Evolutionary conservation across 2,329 filamentous ascomycete species (phyloP).

Genomic region (Xenoacremonium recifei): DNA sequence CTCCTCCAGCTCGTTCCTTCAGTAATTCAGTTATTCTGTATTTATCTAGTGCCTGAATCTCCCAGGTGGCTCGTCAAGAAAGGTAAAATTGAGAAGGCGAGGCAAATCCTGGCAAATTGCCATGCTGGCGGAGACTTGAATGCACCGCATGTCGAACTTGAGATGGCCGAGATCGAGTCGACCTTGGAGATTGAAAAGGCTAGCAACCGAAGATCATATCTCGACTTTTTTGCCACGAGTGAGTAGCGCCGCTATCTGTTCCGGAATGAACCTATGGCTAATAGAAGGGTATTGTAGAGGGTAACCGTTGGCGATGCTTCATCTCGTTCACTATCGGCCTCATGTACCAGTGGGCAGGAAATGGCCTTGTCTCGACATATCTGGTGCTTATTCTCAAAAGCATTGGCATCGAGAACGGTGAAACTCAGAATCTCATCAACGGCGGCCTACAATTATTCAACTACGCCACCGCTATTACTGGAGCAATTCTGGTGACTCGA

Average conservation of each 20-base stretch:
- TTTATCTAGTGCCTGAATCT: not conserved
- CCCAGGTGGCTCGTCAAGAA: not conserved
- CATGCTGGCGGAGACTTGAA: slow-evolving; percentile 2
- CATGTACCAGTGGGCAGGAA: not conserved
- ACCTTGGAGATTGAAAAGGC: not conserved
- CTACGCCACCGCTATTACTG: slow-evolving; percentile 32
- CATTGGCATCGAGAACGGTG: slow-evolving; percentile 34
- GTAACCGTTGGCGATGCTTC: not conserved
- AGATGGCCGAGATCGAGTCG: slow-evolving; percentile 1
- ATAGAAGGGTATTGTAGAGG: not conserved
- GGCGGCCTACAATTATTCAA: slow-evolving; percentile 30
- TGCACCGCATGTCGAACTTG: not conserved
- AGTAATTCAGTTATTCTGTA: not conserved
- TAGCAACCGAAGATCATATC: no score
- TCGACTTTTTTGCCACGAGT: no score
- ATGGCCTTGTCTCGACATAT: slow-evolving; percentile 27
- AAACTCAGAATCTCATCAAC: slow-evolving; percentile 29
- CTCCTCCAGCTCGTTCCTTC: not conserved
- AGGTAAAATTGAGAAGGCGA: not conserved
- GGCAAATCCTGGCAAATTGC: not conserved
- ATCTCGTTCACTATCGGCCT: not conserved
- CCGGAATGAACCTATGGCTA: not conserved
- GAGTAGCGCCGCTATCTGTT: no score
- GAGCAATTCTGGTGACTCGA: slow-evolving; percentile 23
- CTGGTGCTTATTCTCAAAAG: slow-evolving; percentile 35